Evolutionary conservation across 495 filamentous ascomycete species (phyloP), one percentile per base, ranked within the genome.

Genomic region (Trichocladium uniseriatum): DNA sequence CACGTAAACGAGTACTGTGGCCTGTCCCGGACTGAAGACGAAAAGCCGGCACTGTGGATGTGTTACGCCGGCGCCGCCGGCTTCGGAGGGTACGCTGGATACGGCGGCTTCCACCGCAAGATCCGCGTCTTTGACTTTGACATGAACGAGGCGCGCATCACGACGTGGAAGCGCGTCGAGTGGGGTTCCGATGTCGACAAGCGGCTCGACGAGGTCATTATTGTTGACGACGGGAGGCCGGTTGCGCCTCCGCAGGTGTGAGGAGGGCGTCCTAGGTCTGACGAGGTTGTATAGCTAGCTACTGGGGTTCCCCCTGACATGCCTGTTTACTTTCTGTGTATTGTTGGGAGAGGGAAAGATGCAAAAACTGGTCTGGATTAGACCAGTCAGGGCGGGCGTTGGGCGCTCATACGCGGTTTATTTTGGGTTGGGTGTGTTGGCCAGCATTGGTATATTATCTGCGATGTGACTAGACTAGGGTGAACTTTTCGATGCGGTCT

Each of bases 1-100:
- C 92, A 98, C 64, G 92, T 82, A 24, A 98, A 98, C 60, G 92
- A 97, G 54, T 96, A 94, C 63, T 98, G 92, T 68, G 81, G 82
- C 56, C 73, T 95, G 11, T 74, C 73, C n/a, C 63, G 62, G 28
- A 62, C 73, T 10, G 62, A 74, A 6, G 60, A 72, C 48, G 74
- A 65, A 50, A 80, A 81, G 46, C 81, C 82, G 1, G 81, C 81
- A 14, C 71, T 96, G n/a, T 98, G 92, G 92, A 95, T 98, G 89
- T 98, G 92, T 69, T 95, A 97, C 67, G 92, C 79, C 5, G 92
- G 94, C 38, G 92, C 82, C 14, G 71, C 74, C 29, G 92, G 92
- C 0, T 89, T 96, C 60, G 92, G 94, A 35, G 92, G 92, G 1
- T 98, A 98, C 63, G 94, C 85, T 27, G 89, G 89, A 8, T 96